These are phyloP conservation scores for Xylaria cubensis DNA, from an alignment of 495 filamentous ascomycete species.

Conservation along the genomic window DNA sequence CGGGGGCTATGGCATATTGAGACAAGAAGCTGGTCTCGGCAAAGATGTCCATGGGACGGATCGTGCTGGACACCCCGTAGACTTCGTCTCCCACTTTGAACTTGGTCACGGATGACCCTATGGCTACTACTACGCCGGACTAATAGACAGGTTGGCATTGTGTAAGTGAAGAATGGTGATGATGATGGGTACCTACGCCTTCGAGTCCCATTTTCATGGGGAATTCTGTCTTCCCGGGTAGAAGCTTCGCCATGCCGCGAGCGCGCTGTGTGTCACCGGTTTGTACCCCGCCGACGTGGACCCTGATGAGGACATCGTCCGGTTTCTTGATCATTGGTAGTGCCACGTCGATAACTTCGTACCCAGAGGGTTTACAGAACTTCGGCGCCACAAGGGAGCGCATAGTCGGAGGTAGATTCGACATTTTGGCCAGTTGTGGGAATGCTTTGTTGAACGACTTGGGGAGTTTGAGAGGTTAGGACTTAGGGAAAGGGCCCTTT, in stretches of 20 bases:
- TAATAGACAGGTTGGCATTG: not conserved
- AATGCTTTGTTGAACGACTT: not conserved
- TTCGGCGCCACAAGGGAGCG: constrained; percentile 52
- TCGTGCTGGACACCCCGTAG: constrained; percentile 40
- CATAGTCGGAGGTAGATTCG: constrained; percentile 49
- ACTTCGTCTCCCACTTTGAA: constrained; percentile 61
- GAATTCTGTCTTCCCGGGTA: constrained; percentile 34
- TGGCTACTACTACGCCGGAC: constrained; percentile 54
- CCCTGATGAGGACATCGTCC: constrained; percentile 57
- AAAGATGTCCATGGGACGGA: constrained; percentile 37
- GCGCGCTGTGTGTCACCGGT: constrained; percentile 60
- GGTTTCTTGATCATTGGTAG: constrained; percentile 48
- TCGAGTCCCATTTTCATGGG: constrained; percentile 39
- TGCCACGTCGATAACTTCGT: constrained; percentile 52
- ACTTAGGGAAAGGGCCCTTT: not conserved
- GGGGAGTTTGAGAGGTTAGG: not conserved
- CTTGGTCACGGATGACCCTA: constrained; percentile 49
- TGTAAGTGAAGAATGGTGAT: not conserved
- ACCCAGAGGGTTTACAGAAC: constrained; percentile 51
- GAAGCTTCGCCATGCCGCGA: constrained; percentile 29
- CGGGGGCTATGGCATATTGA: constrained; percentile 48
- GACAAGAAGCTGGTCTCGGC: constrained; percentile 40
- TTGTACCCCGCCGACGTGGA: constrained; percentile 57
- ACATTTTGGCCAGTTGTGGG: constrained; percentile 5
- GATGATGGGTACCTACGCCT: constrained; percentile 27